A percentile compares a stretch with the other conserved stretches of the same genome.
Conservation (phyloP, 345 rosid genomes). For the Brassica incana region DNA sequence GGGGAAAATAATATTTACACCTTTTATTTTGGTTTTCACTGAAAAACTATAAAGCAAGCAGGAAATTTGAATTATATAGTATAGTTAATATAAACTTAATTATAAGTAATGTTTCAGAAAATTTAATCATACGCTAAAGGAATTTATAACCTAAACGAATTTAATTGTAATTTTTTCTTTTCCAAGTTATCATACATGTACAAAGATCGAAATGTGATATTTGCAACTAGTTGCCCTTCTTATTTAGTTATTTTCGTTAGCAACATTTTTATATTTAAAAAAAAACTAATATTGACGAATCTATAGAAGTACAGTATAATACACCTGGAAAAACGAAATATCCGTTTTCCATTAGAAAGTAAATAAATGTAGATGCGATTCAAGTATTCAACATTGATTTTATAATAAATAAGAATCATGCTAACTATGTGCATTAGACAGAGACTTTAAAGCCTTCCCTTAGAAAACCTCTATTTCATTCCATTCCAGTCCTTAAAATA, state of each 20-base stretch:
- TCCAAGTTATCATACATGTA: neutral
- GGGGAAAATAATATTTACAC: neutral
- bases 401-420: conserved; percentile 42
- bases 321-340: conserved; percentile 13
- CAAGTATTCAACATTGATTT: conserved; percentile 20
- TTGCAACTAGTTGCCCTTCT: neutral
- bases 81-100: no score
- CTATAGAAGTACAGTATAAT: neutral
- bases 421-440: conserved; percentile 25
- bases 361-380: conserved; percentile 31
- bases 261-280: neutral
- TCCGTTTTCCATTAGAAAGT: conserved; percentile 12
- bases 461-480: conserved; percentile 5
- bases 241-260: neutral
- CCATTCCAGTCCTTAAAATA: neutral
- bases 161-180: neutral
- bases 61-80: no score
- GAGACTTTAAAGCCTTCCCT: conserved; percentile 31
- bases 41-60: no score
- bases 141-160: neutral
- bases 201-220: neutral
- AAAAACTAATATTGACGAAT: conserved; percentile 20
- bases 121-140: neutral
- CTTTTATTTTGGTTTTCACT: no score
- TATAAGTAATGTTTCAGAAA: no score